phyloP scores from a whole-genome alignment of 257 asterid species.

The Nicotiana undulata region DNA sequence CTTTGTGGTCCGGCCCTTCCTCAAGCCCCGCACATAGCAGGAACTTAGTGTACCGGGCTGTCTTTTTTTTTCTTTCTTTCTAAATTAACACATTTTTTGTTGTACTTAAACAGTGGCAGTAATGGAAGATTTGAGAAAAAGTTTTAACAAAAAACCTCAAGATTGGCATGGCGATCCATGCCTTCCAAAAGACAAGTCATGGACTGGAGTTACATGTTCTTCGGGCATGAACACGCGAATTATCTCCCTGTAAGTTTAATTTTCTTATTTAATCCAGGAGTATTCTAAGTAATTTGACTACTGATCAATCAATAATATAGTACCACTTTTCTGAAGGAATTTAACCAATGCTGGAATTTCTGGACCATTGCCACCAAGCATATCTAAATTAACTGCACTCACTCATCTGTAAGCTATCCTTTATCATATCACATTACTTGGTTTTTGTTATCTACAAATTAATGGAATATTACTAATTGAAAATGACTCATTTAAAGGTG shows the following conservation, averaged over 20 bases:
- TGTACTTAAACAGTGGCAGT: constrained; percentile 42
- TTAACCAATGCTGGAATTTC: constrained; percentile 51
- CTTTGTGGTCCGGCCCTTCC: no score
- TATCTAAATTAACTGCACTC: constrained; percentile 57
- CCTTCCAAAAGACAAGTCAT: constrained; percentile 45
- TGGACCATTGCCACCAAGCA: constrained; percentile 46
- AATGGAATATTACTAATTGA: not conserved
- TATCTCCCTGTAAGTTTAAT: constrained; percentile 49
- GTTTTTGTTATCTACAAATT: not conserved
- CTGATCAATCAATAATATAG: not conserved
- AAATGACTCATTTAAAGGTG: constrained; percentile 32
- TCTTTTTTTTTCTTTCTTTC: no score
- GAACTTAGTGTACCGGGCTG: no score
- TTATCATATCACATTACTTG: not conserved
- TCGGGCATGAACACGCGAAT: constrained; percentile 27
- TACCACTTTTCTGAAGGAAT: constrained; percentile 35
- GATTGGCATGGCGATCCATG: constrained; percentile 98
- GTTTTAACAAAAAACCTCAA: constrained; percentile 31
- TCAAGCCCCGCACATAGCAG: no score
- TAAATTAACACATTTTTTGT: not conserved
- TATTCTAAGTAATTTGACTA: not conserved
- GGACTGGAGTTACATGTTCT: constrained; percentile 70
- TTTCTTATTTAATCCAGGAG: not conserved
- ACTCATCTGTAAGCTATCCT: constrained; percentile 47
- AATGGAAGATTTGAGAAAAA: constrained; percentile 39